A percentile compares a stretch with the other conserved stretches of the same genome.
These are phyloP conservation scores for Graphiopsis chlorocephala DNA, from an alignment of 2,329 filamentous ascomycete species.

Conservation along the genomic window DNA sequence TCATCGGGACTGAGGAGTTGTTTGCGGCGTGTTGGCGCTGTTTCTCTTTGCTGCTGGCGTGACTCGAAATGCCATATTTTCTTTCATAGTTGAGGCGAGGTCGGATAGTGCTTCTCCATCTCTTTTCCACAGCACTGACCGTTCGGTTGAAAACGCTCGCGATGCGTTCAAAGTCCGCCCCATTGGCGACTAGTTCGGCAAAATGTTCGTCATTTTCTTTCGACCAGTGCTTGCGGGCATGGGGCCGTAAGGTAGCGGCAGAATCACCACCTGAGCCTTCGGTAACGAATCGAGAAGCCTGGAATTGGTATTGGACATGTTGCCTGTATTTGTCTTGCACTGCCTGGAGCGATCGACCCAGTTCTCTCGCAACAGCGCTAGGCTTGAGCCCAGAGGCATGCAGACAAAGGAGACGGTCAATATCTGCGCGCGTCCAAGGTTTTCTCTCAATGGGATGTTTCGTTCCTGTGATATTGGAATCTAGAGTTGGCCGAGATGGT, in stretches of 20 bases:
- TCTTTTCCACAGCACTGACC: background rate
- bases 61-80: background rate
- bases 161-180: background rate
- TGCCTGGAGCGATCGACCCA: background rate
- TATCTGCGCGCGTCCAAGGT: background rate
- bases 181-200: background rate
- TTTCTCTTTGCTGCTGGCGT: background rate
- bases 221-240: background rate
- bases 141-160: background rate
- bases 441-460: background rate
- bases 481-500: background rate
- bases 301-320: background rate
- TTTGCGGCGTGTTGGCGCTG: background rate
- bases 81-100: background rate
- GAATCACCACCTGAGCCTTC: background rate
- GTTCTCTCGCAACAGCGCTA: background rate
- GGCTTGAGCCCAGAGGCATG: background rate
- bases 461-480: background rate
- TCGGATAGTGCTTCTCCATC: background rate
- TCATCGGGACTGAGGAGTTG: background rate
- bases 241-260: background rate
- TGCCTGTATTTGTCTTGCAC: background rate
- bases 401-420: background rate
- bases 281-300: background rate
- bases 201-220: background rate